Evolutionary conservation across 306 rosid species (phyloP), one percentile per base, ranked within the genome.

Genomic region (Alnus rubra): DNA sequence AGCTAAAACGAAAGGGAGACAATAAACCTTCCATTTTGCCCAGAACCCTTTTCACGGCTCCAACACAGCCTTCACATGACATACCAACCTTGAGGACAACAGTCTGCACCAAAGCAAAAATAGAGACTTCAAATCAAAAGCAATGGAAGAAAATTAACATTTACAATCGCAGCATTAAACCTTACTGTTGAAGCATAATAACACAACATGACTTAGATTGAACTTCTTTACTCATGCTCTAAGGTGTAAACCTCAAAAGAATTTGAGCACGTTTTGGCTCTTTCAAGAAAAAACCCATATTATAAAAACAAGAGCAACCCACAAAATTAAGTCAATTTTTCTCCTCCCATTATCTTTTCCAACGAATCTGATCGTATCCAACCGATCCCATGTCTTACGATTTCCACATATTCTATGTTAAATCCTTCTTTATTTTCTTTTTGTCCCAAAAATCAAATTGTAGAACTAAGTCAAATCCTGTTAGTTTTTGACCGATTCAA

Each of bases 1-100:
- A 55, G 10, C 73, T 9, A 45, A 76, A 39, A 49, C 4, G 1
- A 14, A 58, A 53, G 12, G 54, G 65, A 31, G 18, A 35, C 3
- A 76, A 77, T 72, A 23, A 87, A 95, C 98, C 98, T 87, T 92
- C 94, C 86, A 95, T 56, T 78, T 95, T 95, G 14, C 88, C 98
- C 88, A 92, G 86, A 73, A 92, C 98, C 84, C 98, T 90, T 71
- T 88, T 91, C 79, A 95, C 98, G 3, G 98, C 99, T 51, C 98
- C 99, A 74, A 82, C 89, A 73, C 98, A 95, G 19, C 98, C 97
- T 84, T 89, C 83, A 65, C 99, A 95, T 23, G 99, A 90, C 99
- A 95, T 95, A 9, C 83, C 92, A 81, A 95, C 99, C 86, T 93
- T 93, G 83, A 95, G 98, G 64, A 90, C 93, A 30, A 89, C 90